Evolutionary conservation across 164 flowering plant species (phyloP), one percentile per base, ranked within the genome.

Genomic region (Piper longum): DNA sequence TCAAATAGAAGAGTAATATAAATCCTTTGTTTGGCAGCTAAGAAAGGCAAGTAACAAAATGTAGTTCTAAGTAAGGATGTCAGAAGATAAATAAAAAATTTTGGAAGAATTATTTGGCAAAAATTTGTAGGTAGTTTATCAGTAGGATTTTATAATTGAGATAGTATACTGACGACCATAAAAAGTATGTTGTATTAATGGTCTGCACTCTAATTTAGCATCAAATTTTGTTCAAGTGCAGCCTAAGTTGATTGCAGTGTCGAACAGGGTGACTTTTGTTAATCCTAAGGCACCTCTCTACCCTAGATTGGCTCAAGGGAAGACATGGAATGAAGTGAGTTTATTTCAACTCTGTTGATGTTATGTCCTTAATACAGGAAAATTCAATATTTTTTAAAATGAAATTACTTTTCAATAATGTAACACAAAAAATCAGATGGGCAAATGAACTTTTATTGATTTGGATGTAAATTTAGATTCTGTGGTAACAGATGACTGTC

Each of bases 401-500:
- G 59, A 16, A 19, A 16, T 56, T 17, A 7, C 59, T 16, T 56
- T 56, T 56, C 16, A 17, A 16, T 17, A 17, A 56, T 56, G 7
- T 56, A 17, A 48, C 3, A 14, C 14, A 57, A 7, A 57, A 16
- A 56, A 56, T 13, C 8, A 12, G 36, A 13, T 13, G 16, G 16
- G 36, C 42, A 57, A 36, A 60, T 4, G 26, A 43, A 58, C 41
- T 60, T 16, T 4, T 26, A 56, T 3, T 19, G 11, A 5, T 17
- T 56, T 3, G 17, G 2, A 2, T 17, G 43, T 64, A 57, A 0
- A 64, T 65, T 39, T 62, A 26, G 39, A 43, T 56, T 61, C 42
- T 14, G 44, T 65, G 17, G 43, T 60, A 65, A 36, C 70, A 82
- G 83, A 82, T 82, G 83, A 73, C 82, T 36, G 80, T 82, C 17